Base-by-base conservation (phyloP, 257 asterid genomes). In the Anisodus tanguticus region DNA sequence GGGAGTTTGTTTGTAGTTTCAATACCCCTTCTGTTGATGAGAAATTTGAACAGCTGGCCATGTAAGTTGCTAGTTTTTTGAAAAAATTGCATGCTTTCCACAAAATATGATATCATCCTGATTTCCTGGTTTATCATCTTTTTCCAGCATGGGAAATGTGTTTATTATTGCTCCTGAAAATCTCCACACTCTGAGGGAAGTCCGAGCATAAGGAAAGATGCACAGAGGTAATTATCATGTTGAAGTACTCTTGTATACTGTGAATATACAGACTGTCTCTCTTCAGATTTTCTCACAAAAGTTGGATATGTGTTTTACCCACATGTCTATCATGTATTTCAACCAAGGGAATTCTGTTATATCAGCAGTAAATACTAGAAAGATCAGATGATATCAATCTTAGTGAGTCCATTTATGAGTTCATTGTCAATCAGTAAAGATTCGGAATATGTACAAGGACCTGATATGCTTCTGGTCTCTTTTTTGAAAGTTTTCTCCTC, bases 1-100 rank as follows among this genome's bases (percentile, higher is more conserved):
- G 97, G 84, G 99, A 97, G 91, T 97, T 93, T 72, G 95, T 95
- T 79, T 97, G 99, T 67, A 93, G 97, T 85, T 97, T 97, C 87
- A 97, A 93, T 87, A 95, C 99, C 78, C 99, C 99, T 86, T 86
- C 99, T 3, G 95, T 97, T 63, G 99, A 97, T 89, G 99, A 97
- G 88, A 97, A 97, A 90, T 97, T 95, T 87, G 99, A 97, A 91
- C 80, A 87, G 86, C 89, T 97, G 86, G 96, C 98, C 92, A 97
- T 95, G 99, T 97, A 92, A 91, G 99, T 88, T 62, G 66, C 64
- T 70, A 26, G 60, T 62, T 62, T 83, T 79, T 39, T 82, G 19
- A 39, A 37, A 57, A 26, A 22, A 80, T 58, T 49, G 84, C 84
- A 47, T 26, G 19, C 41, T 63, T 82, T 83, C 80, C 83, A 78